These are phyloP conservation scores for Candida ortonii DNA, from an alignment of 805 yeast genomes.

Conservation along the genomic window DNA sequence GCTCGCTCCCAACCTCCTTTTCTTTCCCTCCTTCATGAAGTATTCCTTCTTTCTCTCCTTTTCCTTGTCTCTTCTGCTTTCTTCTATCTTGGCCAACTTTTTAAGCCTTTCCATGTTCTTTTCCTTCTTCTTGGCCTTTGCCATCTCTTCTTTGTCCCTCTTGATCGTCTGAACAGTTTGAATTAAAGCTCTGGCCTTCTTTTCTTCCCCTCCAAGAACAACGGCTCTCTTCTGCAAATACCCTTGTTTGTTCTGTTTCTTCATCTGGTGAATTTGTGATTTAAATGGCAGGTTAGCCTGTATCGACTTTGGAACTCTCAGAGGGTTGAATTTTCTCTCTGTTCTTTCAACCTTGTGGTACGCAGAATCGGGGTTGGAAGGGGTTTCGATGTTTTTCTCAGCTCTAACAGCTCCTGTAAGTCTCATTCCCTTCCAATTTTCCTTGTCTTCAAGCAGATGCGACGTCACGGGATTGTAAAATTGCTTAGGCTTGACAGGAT, in stretches of 20 bases:
- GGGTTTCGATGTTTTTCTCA: constrained; percentile 62
- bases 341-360: constrained; percentile 75
- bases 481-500: constrained; percentile 84
- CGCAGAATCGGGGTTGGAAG: constrained; percentile 48
- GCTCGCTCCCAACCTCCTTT: constrained; percentile 44
- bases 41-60: constrained; percentile 84
- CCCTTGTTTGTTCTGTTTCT: constrained; percentile 79
- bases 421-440: constrained; percentile 95
- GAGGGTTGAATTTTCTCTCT: constrained; percentile 81
- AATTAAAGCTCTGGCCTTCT: constrained; percentile 85
- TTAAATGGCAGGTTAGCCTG: constrained; percentile 83
- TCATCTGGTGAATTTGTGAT: constrained; percentile 86
- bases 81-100: constrained; percentile 73
- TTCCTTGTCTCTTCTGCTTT: constrained; percentile 67
- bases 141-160: constrained; percentile 80
- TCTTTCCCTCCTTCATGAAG: constrained; percentile 69
- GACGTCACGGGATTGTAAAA: constrained; percentile 97
- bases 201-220: constrained; percentile 86
- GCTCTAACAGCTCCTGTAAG: constrained; percentile 92
- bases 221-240: constrained; percentile 90
- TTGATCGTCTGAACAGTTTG: constrained; percentile 82
- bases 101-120: constrained; percentile 74
- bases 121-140: constrained; percentile 66
- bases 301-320: constrained; percentile 79
- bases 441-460: constrained; percentile 68